A percentile compares a stretch with the other conserved stretches of the same genome.
Conservation (phyloP, 805 yeast species). For the Ogataea pini region DNA sequence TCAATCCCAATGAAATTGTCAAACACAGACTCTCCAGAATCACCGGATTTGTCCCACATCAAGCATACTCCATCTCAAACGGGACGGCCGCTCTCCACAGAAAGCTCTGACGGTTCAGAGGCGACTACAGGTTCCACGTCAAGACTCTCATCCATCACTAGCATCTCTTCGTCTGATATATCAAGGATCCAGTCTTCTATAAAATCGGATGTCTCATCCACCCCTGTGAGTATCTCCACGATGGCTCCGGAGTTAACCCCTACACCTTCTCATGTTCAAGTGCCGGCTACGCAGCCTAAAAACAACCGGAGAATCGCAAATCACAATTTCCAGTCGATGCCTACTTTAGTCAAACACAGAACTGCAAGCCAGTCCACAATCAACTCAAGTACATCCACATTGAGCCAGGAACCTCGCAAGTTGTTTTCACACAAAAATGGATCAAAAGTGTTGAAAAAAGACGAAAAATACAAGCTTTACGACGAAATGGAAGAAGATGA, state of each 20-base stretch:
- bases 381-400: constrained; percentile 13
- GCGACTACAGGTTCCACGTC: constrained; percentile 20
- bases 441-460: constrained; percentile 22
- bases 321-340: constrained; percentile 22
- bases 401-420: constrained; percentile 9
- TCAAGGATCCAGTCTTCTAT: constrained; percentile 11
- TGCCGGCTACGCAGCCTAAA: background rate
- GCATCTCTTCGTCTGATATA: constrained; percentile 25
- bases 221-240: background rate
- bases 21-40: background rate
- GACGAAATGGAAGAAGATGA: constrained; percentile 37
- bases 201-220: background rate
- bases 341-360: constrained; percentile 12
- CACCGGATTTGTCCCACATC: background rate
- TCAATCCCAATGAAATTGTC: background rate
- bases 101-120: constrained; percentile 25
- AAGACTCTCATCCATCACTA: constrained; percentile 28
- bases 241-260: background rate
- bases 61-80: background rate
- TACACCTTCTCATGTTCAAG: background rate
- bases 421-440: constrained; percentile 10
- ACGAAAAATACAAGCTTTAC: constrained; percentile 31
- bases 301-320: constrained; percentile 6
- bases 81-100: constrained; percentile 22
- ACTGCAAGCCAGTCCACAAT: constrained; percentile 14